Evolutionary conservation across 2,329 filamentous ascomycete species (phyloP), one percentile per base, ranked within the genome.

Genomic region (Exophiala lecanii-corni): DNA sequence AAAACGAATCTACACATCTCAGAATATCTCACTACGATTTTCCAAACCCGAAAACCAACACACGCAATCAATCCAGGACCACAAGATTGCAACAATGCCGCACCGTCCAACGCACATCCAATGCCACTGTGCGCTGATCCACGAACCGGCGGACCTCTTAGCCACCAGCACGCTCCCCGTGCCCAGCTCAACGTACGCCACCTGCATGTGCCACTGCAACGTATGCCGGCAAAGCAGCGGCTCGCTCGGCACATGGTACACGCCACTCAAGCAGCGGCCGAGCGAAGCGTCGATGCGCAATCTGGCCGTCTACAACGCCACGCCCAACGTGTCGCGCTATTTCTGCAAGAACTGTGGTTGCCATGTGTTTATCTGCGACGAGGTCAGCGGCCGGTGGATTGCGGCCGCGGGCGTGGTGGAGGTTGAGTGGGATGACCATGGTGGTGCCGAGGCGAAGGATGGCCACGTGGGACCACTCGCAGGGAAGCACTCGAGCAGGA

Each of bases 141-240:
- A 13, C n/a, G 48, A 51, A 16, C 45, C 43, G 17, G 40, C 38
- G 12, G 33, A 36, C n/a, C 31, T 49, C 20, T 45, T 53, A 10
- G 3, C 25, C 3, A 28, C 32, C n/a, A n/a, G 23, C 20, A 32
- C 19, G 10, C 31, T 45, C 9, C 48, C 48, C n/a, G 31, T 45
- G 10, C 35, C 42, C 13, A 31, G 30, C 17, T 26, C 23, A 6
- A 26, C 12, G 7, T 26, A 26, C 12, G 7, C 7, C 6, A 26
- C 23, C 6, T 13, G 13, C 16, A 42, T 59, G 40, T 76, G 74
- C 53, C 73, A 76, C 58, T 76, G 74, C 60, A 58, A 59, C 19
- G 74, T 70, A 2, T 76, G 73, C 53, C 66, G 73, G 2, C 69
- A 67, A 38, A 33, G 60, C 3, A 70, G 67, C 0, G 73, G 74